Base-by-base conservation (phyloP, 1,284 basidiomycete genomes). In the Earliella scabrosa region DNA sequence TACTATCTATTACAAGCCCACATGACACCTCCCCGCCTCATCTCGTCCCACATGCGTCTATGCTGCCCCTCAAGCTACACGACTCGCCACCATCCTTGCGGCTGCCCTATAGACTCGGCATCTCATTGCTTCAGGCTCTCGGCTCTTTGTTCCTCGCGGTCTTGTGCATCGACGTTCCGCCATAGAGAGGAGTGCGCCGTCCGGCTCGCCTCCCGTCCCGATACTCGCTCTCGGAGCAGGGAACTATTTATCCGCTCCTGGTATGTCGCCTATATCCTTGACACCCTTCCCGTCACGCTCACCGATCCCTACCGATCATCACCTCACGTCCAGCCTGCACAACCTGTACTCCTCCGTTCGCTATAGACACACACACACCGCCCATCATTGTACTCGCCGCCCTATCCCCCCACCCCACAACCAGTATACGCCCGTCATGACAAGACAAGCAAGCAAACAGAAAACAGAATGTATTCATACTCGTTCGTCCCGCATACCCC, bases 1-100 rank as follows among this genome's bases (percentile, higher is more conserved):
- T 39, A 87, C 85, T 29, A 81, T 88, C 61, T 86, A 83, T 64
- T 86, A 86, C 75, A 84, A 85, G 67, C 83, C 84, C 8, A 83
- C 75, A 66, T 76, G 68, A 73, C 55, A 27, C 34, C 14, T 43
- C 56, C 47, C 48, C 43, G 43, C 26, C 38, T 29, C 24, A 27
- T 26, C 34, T 24, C 31, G 39, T 26, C 52, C 18, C 24, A 39
- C 29, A 21, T 23, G 29, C 29, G 24, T 23, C 20, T 18, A 26
- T 40, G 32, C 21, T 36, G 45, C 24, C 20, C 24, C 46, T n/a
- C n/a, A n/a, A 20, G 18, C 26, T 26, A 18, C 44, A 44, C 40
- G n/a, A 38, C 40, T 35, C 13, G 16, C 35, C 34, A 4, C 18
- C 32, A 3, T 24, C 27, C 14, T 36, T 35, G 38, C 29, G 35